phyloP scores from a whole-genome alignment of 108 stramenopile species.

The Pseudonitzschia pungens region DNA sequence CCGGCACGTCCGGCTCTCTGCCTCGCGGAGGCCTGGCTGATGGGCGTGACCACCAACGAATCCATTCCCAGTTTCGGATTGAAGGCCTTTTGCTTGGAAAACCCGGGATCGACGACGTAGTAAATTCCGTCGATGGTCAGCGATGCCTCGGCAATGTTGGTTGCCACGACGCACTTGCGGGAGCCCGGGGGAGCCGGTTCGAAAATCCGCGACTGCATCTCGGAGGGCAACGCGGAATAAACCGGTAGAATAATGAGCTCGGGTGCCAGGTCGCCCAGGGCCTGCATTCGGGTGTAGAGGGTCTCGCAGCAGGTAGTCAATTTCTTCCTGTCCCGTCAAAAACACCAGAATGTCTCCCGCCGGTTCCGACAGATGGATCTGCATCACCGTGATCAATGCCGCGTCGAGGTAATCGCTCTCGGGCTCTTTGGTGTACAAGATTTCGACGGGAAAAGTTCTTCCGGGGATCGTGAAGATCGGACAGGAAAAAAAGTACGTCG shows the following conservation, averaged over 20 bases:
- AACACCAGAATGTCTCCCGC: constrained; percentile 97
- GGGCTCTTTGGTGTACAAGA: constrained; percentile 96
- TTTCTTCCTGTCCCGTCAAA: constrained; percentile 98
- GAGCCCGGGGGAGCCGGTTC: constrained; percentile 95
- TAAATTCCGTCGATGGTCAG: constrained; percentile 99
- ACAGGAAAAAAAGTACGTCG: constrained; percentile 92
- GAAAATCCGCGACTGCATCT: constrained; percentile 99
- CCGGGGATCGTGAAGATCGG: constrained; percentile 99
- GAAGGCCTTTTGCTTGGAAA: constrained; percentile 97
- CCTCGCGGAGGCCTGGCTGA: constrained; percentile 93
- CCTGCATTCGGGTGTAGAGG: constrained; percentile 94
- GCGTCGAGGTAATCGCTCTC: constrained; percentile 97
- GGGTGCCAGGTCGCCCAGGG: constrained; percentile 93
- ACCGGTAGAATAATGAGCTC: constrained; percentile 97
- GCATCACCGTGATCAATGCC: constrained; percentile 95
- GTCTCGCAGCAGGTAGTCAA: constrained; percentile 98
- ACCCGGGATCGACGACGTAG: constrained; percentile 99
- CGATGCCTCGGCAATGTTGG: constrained; percentile 99
- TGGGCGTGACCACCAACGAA: constrained; percentile 95
- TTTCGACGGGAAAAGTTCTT: constrained; percentile 95
- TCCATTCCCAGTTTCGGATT: constrained; percentile 99
- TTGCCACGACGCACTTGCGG: constrained; percentile 96
- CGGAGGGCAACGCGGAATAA: constrained; percentile 95
- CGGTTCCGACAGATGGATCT: constrained; percentile 96
- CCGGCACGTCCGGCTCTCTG: constrained; percentile 97